Evolutionary conservation across 352 stramenopile genomes (phyloP).

Genomic region (Phytophthora citrophthora): DNA sequence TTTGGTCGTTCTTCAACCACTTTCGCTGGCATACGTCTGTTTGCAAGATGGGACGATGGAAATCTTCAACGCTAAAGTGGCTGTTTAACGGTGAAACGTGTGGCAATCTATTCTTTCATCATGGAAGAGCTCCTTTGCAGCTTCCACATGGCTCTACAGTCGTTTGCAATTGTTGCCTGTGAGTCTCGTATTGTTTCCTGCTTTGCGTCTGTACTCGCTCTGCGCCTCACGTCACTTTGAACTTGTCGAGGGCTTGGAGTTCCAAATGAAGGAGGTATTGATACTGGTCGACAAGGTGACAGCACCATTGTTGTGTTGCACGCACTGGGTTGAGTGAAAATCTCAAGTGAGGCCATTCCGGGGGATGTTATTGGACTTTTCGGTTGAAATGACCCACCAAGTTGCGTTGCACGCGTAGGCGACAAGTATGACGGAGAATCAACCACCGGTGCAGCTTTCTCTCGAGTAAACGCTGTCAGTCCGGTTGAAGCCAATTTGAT

Average conservation of each 20-base stretch:
- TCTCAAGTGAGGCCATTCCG: neutral
- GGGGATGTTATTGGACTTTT: constrained; percentile 7
- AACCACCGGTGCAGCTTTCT: neutral
- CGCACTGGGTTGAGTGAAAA: constrained; percentile 5
- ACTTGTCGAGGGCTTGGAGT: constrained; percentile 15
- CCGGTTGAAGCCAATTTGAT: constrained; percentile 1
- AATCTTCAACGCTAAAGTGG: constrained; percentile 14
- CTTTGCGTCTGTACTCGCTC: constrained; percentile 11
- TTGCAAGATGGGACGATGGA: constrained; percentile 17
- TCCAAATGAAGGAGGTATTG: neutral
- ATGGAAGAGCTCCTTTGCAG: constrained; percentile 39
- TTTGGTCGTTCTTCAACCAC: constrained; percentile 15
- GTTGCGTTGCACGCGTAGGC: constrained; percentile 10
- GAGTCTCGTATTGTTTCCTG: constrained; percentile 8
- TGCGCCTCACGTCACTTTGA: constrained; percentile 4
- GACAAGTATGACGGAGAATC: constrained; percentile 1
- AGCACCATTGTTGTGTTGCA: neutral
- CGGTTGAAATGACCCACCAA: constrained; percentile 29
- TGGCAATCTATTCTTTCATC: constrained; percentile 13
- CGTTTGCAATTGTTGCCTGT: constrained; percentile 9
- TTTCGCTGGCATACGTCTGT: constrained; percentile 5
- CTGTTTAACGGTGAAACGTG: neutral
- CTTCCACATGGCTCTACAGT: constrained; percentile 51
- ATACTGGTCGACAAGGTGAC: constrained; percentile 17
- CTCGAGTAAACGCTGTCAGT: constrained; percentile 2